Evolutionary conservation across 108 stramenopile genomes (phyloP).

Genomic region (Skeletonema tropicum): DNA sequence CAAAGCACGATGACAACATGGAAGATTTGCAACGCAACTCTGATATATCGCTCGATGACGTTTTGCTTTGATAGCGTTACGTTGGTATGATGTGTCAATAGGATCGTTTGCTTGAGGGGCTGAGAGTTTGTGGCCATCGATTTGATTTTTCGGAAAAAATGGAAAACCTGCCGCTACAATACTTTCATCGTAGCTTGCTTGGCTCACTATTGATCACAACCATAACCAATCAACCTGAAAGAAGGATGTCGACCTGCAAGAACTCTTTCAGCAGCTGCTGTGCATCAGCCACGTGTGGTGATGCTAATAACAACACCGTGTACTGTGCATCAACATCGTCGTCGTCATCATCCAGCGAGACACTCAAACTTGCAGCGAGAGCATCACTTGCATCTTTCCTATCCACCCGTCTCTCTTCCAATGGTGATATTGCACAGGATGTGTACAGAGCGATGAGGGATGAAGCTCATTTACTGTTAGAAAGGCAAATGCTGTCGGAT

Average conservation of each 20-base stretch:
- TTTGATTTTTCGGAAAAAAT: too few relatives aligned
- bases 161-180: too few relatives aligned
- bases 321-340: not conserved
- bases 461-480: slow-evolving; percentile 60
- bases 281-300: not conserved
- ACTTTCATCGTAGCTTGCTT: too few relatives aligned
- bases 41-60: too few relatives aligned
- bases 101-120: too few relatives aligned
- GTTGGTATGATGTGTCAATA: too few relatives aligned
- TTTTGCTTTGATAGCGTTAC: too few relatives aligned
- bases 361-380: slow-evolving; percentile 10
- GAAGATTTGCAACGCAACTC: too few relatives aligned
- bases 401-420: slow-evolving; percentile 8
- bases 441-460: slow-evolving; percentile 70
- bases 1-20: too few relatives aligned
- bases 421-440: slow-evolving; percentile 52
- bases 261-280: not conserved
- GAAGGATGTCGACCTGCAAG: not conserved
- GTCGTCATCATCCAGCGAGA: not conserved
- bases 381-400: slow-evolving; percentile 12
- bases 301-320: too few relatives aligned
- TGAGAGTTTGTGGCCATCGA: not conserved
- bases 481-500: slow-evolving; percentile 53
- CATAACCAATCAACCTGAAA: not conserved
- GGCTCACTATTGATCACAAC: not conserved